A percentile compares a stretch with the other conserved stretches of the same genome.
Evolutionary conservation across 2,329 filamentous ascomycete species (phyloP).

Genomic region (Fusarium nanum): DNA sequence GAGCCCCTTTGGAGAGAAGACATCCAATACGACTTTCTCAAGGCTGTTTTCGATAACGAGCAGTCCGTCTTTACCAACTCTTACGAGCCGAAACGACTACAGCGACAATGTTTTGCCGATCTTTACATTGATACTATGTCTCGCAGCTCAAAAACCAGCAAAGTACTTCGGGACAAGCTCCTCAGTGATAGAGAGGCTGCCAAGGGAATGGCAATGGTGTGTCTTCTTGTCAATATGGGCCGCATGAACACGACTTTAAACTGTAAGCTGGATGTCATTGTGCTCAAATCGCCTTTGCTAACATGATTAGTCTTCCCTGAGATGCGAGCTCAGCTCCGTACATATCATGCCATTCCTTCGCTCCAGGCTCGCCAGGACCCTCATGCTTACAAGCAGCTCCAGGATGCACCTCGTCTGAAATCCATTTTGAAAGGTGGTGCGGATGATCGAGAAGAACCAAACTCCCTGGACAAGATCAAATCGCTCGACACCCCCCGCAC

Average conservation of each 20-base stretch:
- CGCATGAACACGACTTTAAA: constrained; percentile 99
- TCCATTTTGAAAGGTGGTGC: constrained; percentile 97
- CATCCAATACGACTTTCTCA: constrained; percentile 89
- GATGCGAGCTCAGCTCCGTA: constrained; percentile 97
- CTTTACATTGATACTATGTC: constrained; percentile 99
- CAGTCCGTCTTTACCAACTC: constrained; percentile 87
- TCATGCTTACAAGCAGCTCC: constrained; percentile 96
- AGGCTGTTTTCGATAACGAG: constrained; percentile 81
- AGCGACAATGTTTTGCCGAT: constrained; percentile 87
- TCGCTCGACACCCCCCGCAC: constrained; percentile 74
- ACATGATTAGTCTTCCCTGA: constrained; percentile 88
- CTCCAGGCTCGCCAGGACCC: constrained; percentile 94
- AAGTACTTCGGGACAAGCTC: constrained; percentile 96
- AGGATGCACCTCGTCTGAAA: constrained; percentile 94
- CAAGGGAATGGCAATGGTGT: constrained; percentile 99
- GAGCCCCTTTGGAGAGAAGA: constrained; percentile 88
- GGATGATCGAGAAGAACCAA: constrained; percentile 87
- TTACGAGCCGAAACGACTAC: constrained; percentile 72
- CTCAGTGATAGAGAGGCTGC: constrained; percentile 91
- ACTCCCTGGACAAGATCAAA: constrained; percentile 85
- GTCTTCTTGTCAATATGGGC: constrained; percentile 94
- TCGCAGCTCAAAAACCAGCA: constrained; percentile 98
- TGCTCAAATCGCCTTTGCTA: background rate
- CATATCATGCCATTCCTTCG: constrained; percentile 97
- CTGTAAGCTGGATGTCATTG: constrained; percentile 67